Conservation (phyloP, 352 stramenopile species). For the Detonula confervacea region DNA sequence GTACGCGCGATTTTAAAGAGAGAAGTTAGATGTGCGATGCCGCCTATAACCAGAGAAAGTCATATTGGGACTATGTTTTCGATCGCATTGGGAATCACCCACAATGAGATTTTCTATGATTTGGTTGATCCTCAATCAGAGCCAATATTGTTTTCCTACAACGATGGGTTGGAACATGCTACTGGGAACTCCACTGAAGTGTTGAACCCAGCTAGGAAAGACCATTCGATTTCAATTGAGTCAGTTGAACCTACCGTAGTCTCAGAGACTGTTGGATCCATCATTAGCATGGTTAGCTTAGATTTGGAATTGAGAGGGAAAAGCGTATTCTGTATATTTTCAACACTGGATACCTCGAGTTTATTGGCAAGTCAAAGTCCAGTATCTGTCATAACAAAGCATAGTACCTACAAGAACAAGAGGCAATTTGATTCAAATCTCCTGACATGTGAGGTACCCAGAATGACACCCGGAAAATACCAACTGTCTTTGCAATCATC, state of each 20-base stretch:
- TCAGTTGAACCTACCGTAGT: conserved; percentile 26
- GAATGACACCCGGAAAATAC: conserved; percentile 20
- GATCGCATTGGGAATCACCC: conserved; percentile 2
- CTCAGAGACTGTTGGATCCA: conserved; percentile 28
- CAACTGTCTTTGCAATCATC: conserved; percentile 22
- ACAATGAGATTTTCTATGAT: conserved; percentile 5
- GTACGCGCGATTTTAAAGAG: conserved; percentile 1
- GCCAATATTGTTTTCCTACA: background rate
- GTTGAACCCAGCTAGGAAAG: too few relatives aligned
- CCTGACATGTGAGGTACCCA: conserved; percentile 23
- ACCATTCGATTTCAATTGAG: conserved; percentile 5
- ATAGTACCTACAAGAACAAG: background rate
- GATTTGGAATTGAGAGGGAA: background rate
- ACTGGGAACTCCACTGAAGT: background rate
- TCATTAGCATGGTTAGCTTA: conserved; percentile 20
- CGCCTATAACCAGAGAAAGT: background rate
- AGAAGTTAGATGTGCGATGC: background rate
- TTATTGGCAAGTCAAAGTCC: background rate
- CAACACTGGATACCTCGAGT: background rate
- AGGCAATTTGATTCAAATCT: conserved; percentile 1
- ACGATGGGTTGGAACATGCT: background rate
- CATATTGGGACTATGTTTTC: background rate
- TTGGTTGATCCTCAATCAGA: conserved; percentile 1
- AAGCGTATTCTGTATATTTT: conserved; percentile 30
- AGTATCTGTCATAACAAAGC: conserved; percentile 16